phyloP scores from a whole-genome alignment of 495 filamentous ascomycete genomes.

The Talaromyces liani region DNA sequence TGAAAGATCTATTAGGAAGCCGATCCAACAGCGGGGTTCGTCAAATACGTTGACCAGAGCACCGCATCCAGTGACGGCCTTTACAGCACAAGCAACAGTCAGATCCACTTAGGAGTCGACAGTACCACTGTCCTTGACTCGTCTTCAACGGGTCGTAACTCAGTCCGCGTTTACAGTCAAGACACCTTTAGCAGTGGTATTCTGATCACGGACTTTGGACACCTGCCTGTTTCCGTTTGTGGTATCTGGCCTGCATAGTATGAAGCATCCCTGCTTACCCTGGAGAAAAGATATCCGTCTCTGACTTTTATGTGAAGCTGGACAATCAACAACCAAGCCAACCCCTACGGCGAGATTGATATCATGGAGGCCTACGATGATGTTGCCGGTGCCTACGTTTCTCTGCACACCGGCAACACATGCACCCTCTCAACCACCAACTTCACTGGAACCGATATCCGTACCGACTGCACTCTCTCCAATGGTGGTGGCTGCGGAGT shows the following conservation, averaged over 20 bases:
- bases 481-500: constrained; percentile 2
- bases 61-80: constrained; percentile 10
- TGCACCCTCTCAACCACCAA: constrained; percentile 3
- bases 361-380: constrained; percentile 6
- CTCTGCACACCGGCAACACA: constrained; percentile 1
- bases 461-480: constrained; percentile 23
- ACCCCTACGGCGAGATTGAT: constrained; percentile 69
- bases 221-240: constrained; percentile 50
- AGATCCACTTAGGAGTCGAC: constrained; percentile 42
- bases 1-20: constrained; percentile 12
- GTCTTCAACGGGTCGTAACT: constrained; percentile 31
- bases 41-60: constrained; percentile 15
- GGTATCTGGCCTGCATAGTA: constrained; percentile 46
- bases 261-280: background rate
- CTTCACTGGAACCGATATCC: background rate
- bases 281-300: background rate
- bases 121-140: constrained; percentile 24
- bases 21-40: constrained; percentile 37
- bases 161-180: constrained; percentile 46
- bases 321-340: constrained; percentile 71
- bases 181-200: constrained; percentile 48
- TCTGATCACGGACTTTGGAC: constrained; percentile 52
- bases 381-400: background rate
- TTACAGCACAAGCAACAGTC: constrained; percentile 18
- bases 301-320: constrained; percentile 32